Conservation (phyloP, 306 rosid genomes). For the Hippophae rhamnoides region DNA sequence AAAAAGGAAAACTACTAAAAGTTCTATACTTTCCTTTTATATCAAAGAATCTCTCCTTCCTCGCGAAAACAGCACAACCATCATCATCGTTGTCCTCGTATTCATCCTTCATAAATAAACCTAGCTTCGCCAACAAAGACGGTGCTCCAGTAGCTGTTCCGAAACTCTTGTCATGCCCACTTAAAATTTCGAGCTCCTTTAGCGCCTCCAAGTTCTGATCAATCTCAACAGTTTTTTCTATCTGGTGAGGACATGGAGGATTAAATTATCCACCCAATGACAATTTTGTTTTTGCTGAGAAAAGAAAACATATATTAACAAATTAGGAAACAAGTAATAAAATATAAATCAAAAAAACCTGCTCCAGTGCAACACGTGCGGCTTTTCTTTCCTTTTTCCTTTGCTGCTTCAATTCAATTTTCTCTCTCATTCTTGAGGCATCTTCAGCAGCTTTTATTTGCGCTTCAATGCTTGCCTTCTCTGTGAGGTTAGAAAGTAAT, state of each 20-base stretch:
- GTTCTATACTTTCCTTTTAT: background rate
- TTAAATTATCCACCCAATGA: background rate
- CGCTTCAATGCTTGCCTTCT: constrained; percentile 71
- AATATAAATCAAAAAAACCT: constrained; percentile 30
- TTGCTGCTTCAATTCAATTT: constrained; percentile 43
- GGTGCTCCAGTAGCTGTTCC: background rate
- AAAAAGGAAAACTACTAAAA: background rate
- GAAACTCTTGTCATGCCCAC: constrained; percentile 35
- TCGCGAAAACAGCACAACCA: constrained; percentile 51
- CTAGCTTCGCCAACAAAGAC: constrained; percentile 58
- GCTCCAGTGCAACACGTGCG: constrained; percentile 57
- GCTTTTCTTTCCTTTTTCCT: constrained; percentile 78
- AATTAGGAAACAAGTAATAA: background rate
- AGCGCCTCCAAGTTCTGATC: constrained; percentile 49
- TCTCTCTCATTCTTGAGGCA: constrained; percentile 42
- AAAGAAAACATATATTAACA: background rate
- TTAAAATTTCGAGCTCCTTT: constrained; percentile 52
- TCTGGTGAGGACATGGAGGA: constrained; percentile 22
- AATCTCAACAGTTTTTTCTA: constrained; percentile 57
- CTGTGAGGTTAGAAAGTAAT: constrained; percentile 21
- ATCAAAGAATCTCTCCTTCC: constrained; percentile 55
- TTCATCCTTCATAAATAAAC: constrained; percentile 69
- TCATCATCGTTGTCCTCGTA: constrained; percentile 46
- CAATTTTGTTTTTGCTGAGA: background rate
- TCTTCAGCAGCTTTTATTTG: constrained; percentile 64